A percentile compares a stretch with the other conserved stretches of the same genome.
These are phyloP conservation scores for Aureobasidium sp. DNA, from an alignment of 2,329 filamentous ascomycete species.

Conservation along the genomic window DNA sequence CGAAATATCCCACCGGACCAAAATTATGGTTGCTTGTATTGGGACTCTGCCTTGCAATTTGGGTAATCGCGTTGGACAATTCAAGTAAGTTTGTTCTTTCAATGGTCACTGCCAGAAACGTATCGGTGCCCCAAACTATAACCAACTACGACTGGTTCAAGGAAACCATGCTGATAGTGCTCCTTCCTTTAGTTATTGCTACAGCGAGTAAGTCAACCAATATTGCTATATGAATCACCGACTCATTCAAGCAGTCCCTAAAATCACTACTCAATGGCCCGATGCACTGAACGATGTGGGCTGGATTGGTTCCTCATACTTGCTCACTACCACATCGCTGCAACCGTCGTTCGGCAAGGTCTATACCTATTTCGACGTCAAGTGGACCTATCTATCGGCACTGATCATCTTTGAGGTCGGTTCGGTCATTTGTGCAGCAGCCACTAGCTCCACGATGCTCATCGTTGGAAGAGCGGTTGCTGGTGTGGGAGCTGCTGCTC, in stretches of 20 bases:
- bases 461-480: slow-evolving; percentile 51
- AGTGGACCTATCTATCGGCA: slow-evolving; percentile 44
- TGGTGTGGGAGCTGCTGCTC: slow-evolving; percentile 46
- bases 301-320: slow-evolving; percentile 37
- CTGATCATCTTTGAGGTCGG: slow-evolving; percentile 45
- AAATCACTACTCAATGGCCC: slow-evolving; percentile 35
- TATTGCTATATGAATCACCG: not conserved
- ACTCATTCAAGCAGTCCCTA: slow-evolving; percentile 23
- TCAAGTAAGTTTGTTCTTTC: slow-evolving; percentile 22
- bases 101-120: not conserved
- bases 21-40: slow-evolving; percentile 27
- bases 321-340: slow-evolving; percentile 36
- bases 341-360: slow-evolving; percentile 49
- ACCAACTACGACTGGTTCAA: not conserved
- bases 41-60: slow-evolving; percentile 17
- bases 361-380: slow-evolving; percentile 53
- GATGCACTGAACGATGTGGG: slow-evolving; percentile 33
- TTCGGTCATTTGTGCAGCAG: slow-evolving; percentile 47
- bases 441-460: slow-evolving; percentile 45
- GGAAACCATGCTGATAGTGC: not conserved
- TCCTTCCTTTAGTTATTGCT: slow-evolving; percentile 25
- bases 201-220: slow-evolving; percentile 24
- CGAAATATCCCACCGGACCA: slow-evolving; percentile 30
- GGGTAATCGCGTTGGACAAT: slow-evolving; percentile 29
- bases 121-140: not conserved